phyloP scores from a whole-genome alignment of 176 grass and related monocot species.

The Oryza punctata region DNA sequence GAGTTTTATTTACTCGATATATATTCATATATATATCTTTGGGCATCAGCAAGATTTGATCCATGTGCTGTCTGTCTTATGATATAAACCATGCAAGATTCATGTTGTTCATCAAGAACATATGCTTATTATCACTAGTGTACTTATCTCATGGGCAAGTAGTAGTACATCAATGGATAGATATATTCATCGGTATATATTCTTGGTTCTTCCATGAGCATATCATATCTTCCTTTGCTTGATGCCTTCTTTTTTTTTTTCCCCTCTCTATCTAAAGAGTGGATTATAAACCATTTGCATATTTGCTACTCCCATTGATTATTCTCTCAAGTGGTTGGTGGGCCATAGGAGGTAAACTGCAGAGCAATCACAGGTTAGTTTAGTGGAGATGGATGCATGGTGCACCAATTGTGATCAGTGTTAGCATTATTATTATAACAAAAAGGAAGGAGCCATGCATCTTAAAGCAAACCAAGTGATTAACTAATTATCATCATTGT shows the following conservation, averaged over 20 bases:
- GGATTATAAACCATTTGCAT: conserved; percentile 33
- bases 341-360: conserved; percentile 47
- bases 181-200: conserved; percentile 29
- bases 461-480: conserved; percentile 28
- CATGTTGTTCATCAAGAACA: not conserved
- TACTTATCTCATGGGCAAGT: conserved; percentile 20
- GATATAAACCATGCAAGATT: conserved; percentile 19
- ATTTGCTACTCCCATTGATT: conserved; percentile 36
- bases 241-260: conserved; percentile 23
- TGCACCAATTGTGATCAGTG: conserved; percentile 26
- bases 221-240: conserved; percentile 34
- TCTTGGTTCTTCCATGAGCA: conserved; percentile 41
- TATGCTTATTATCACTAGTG: conserved; percentile 18
- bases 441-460: conserved; percentile 23
- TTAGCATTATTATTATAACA: not conserved
- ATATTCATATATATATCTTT: conserved; percentile 25
- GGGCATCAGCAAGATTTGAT: conserved; percentile 33
- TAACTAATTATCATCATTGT: conserved; percentile 38
- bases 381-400: conserved; percentile 52
- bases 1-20: conserved; percentile 42
- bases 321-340: conserved; percentile 50
- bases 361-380: conserved; percentile 45
- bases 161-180: not conserved
- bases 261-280: conserved; percentile 4
- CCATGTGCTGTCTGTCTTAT: conserved; percentile 22